A percentile compares a stretch with the other conserved stretches of the same genome.
Evolutionary conservation across 108 stramenopile genomes (phyloP).

Genomic region (Cyclotella atomus): DNA sequence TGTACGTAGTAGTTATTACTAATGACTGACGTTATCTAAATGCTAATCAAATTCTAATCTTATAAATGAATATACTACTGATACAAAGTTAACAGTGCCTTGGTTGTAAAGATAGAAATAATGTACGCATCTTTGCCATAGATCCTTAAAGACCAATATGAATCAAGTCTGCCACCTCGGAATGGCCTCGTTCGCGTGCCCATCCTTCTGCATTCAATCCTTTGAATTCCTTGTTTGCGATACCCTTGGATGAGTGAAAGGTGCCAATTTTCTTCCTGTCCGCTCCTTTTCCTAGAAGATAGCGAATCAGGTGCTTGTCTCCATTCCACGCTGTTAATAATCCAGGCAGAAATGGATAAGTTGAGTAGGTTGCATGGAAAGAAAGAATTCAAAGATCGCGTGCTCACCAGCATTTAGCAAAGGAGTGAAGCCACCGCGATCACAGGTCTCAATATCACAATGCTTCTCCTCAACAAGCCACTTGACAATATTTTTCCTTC

Average conservation of each 20-base stretch:
- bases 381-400: constrained; percentile 9
- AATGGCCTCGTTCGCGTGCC: constrained; percentile 68
- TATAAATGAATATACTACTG: no score
- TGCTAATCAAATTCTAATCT: no score
- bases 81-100: no score
- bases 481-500: constrained; percentile 70
- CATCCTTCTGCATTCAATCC: constrained; percentile 81
- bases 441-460: constrained; percentile 76
- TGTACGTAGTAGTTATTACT: constrained; percentile 54
- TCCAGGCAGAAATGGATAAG: background rate
- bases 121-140: no score
- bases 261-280: constrained; percentile 66
- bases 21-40: background rate
- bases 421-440: constrained; percentile 84
- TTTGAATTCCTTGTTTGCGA: constrained; percentile 72
- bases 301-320: constrained; percentile 74
- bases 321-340: constrained; percentile 45
- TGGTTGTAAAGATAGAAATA: no score
- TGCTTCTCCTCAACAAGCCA: constrained; percentile 79
- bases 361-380: background rate
- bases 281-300: constrained; percentile 61
- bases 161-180: constrained; percentile 76
- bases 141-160: constrained; percentile 65
- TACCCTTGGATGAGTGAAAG: constrained; percentile 66
- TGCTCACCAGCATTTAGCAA: constrained; percentile 73